phyloP scores from a whole-genome alignment of 2,329 filamentous ascomycete genomes.

The Pyrenophora tritici-repentis region DNA sequence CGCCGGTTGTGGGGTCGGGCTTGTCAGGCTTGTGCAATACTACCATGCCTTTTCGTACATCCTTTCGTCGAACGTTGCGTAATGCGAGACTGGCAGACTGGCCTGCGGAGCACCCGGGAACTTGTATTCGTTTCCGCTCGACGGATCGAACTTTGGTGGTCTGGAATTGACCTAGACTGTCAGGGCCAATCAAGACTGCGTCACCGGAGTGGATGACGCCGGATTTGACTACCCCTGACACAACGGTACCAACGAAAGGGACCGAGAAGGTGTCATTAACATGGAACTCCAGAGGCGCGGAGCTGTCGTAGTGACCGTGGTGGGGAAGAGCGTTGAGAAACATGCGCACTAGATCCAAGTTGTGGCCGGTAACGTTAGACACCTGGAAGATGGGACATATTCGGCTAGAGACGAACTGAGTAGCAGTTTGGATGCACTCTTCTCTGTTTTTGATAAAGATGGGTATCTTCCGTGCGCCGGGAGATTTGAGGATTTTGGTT shows the following conservation, averaged over 20 bases:
- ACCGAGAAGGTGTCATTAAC: conserved; percentile 98
- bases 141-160: conserved; percentile 88
- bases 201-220: conserved; percentile 90
- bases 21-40: conserved; percentile 83
- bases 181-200: conserved; percentile 83
- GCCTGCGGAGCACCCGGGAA: conserved; percentile 85
- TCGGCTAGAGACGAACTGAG: conserved; percentile 90
- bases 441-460: conserved; percentile 92
- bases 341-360: conserved; percentile 84
- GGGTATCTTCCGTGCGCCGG: conserved; percentile 91
- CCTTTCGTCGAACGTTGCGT: conserved; percentile 83
- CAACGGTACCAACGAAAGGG: conserved; percentile 93
- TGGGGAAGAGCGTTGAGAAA: conserved; percentile 96
- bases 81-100: conserved; percentile 93
- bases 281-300: conserved; percentile 87
- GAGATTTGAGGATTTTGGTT: conserved; percentile 89
- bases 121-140: conserved; percentile 88
- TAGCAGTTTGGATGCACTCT: conserved; percentile 92
- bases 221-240: conserved; percentile 86
- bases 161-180: conserved; percentile 86
- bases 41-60: conserved; percentile 98
- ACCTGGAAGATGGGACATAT: conserved; percentile 98
- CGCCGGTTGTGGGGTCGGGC: conserved; percentile 51
- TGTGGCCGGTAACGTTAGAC: conserved; percentile 94
- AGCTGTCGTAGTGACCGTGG: conserved; percentile 87